Percentiles rank a stretch among this genome's conserved stretches.
phyloP scores from a whole-genome alignment of 2,329 filamentous ascomycete species.

The Metarhizium guizhouense region DNA sequence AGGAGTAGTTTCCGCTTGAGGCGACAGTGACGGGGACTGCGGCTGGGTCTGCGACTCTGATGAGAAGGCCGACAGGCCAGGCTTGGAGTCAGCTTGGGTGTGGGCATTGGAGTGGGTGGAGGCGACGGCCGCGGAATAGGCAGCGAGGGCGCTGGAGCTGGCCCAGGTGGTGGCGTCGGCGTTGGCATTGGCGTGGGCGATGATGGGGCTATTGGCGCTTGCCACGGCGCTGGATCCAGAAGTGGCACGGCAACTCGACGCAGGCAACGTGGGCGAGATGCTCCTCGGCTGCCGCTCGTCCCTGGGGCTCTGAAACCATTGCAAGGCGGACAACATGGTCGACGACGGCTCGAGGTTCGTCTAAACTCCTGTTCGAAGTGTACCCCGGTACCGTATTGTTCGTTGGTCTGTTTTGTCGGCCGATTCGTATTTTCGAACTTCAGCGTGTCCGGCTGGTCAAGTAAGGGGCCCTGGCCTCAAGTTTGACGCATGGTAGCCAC shows the following conservation, averaged over 20 bases:
- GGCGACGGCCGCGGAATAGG: conserved; percentile 8
- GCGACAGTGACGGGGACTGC: conserved; percentile 20
- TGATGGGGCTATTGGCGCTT: conserved; percentile 3
- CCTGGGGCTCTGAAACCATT: conserved; percentile 20
- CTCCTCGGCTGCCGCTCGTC: conserved; percentile 6
- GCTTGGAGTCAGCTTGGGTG: conserved; percentile 19
- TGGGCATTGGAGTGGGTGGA: conserved; percentile 7
- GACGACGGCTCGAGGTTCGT: not conserved
- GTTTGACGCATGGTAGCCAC: not conserved
- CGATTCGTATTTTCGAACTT: not conserved
- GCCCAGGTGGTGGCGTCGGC: conserved; percentile 3
- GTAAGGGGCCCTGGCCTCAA: not conserved
- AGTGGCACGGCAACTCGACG: not conserved
- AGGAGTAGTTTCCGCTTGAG: conserved; percentile 22
- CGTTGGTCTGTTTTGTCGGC: not conserved
- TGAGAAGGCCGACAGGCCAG: conserved; percentile 21
- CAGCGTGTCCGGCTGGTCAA: no score
- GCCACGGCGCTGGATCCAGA: conserved; percentile 1
- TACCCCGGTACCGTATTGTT: no score
- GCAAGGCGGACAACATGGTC: conserved; percentile 15
- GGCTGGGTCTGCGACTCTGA: conserved; percentile 19
- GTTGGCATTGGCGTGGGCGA: conserved; percentile 4
- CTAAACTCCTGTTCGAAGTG: no score
- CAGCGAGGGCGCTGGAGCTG: conserved; percentile 10
- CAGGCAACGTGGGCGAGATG: not conserved